phyloP scores from a whole-genome alignment of 2,329 filamentous ascomycete species.

The Ceratocystis papillata region DNA sequence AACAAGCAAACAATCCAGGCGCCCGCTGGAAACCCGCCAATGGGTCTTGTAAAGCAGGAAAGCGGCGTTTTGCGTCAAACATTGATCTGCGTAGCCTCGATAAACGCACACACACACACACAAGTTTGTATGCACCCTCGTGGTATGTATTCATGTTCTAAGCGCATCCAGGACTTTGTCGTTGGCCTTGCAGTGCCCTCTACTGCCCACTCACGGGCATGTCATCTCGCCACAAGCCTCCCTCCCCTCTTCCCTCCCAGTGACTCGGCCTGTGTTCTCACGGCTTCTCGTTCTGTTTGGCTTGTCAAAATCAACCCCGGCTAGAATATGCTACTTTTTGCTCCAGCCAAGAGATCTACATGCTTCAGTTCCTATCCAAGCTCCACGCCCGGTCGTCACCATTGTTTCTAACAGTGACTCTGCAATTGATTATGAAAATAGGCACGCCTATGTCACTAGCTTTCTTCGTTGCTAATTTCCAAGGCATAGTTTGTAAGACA shows the following conservation, averaged over 20 bases:
- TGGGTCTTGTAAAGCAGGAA: background rate
- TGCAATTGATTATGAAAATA: background rate
- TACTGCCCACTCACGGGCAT: no score
- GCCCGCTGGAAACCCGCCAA: background rate
- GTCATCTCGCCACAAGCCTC: background rate
- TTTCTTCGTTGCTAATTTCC: background rate
- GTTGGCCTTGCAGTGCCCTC: no score
- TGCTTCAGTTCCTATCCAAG: constrained; percentile 14
- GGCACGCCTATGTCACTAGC: background rate
- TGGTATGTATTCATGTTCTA: no score
- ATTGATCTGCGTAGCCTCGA: background rate
- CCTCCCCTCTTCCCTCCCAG: background rate
- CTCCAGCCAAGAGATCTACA: constrained; percentile 10
- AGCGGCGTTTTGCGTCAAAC: constrained; percentile 5
- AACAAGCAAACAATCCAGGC: constrained; percentile 2
- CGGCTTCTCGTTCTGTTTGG: background rate
- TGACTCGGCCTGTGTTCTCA: background rate
- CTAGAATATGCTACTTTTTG: background rate
- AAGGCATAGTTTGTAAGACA: background rate
- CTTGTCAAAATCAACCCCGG: background rate
- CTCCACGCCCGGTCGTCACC: background rate
- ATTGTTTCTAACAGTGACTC: background rate
- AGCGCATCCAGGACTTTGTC: no score
- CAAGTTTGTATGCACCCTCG: background rate
- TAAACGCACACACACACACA: background rate